Evolutionary conservation across 306 rosid genomes (phyloP), one percentile per base, ranked within the genome.

Genomic region (Boehmeria nivea): DNA sequence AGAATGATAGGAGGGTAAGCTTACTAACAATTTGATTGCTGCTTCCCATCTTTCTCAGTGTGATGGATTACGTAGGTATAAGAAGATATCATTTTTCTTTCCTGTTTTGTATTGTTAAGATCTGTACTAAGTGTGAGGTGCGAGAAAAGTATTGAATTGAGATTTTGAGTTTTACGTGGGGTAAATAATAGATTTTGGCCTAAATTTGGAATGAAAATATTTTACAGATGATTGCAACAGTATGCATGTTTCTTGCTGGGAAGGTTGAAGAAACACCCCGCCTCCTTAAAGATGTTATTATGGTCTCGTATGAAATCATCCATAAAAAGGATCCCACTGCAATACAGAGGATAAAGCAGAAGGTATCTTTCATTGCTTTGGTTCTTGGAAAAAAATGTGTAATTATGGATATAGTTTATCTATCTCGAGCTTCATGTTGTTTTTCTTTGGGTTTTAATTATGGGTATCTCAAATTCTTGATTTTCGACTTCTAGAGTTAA

Each of bases 1-100:
- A 71, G 64, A 74, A 74, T 67, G 84, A 68, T 62, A 74, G 84
- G 84, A 75, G 74, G 84, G 84, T 74, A 71, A 44, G 51, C 7
- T 2, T 11, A 14, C 15, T 3, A 12, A 40, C 15, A n/a, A 40
- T 5, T 40, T 40, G 45, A 40, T n/a, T n/a, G 45, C 6, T 40
- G 45, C 10, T n/a, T 40, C 5, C n/a, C 45, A 11, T 40, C 45
- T 12, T 20, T 37, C 27, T 36, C 34, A n/a, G 45, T 31, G 42
- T 4, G 17, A 56, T 37, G 61, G 33, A 5, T 3, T 2, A n/a
- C 4, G 6, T 36, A 38, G 61, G 21, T 57, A 33, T 53, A 7
- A 45, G 21, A 38, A 54, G 25, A 33, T 7, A 20, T 20, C 15
- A 6, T 9, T 12, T 20, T 21, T 56, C 17, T 40, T 25, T 39